These are phyloP conservation scores for Rosa hybrid DNA, from an alignment of 331 rosid species.

Conservation along the genomic window DNA sequence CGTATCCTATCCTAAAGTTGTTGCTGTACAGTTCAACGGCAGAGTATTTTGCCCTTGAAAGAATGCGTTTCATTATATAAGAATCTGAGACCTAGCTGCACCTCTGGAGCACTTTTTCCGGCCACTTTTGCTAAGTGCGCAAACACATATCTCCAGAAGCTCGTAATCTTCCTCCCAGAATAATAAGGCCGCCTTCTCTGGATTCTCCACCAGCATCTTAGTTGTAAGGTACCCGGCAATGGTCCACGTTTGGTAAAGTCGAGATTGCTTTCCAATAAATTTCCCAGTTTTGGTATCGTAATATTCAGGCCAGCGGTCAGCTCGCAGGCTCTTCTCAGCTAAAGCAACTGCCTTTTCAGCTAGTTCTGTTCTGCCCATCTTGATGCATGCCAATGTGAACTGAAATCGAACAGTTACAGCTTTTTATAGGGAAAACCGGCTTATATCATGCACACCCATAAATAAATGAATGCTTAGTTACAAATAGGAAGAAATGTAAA, in stretches of 20 bases:
- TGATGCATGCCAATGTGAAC: slow-evolving; percentile 96
- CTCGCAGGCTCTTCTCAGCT: slow-evolving; percentile 77
- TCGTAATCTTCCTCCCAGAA: slow-evolving; percentile 91
- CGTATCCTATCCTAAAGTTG: slow-evolving; percentile 33
- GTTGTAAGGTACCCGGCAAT: slow-evolving; percentile 87
- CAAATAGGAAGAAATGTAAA: neutral
- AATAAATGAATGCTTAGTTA: neutral
- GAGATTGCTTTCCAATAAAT: slow-evolving; percentile 86
- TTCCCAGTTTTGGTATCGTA: slow-evolving; percentile 83
- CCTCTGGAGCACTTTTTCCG: slow-evolving; percentile 76
- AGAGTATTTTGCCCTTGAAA: slow-evolving; percentile 11
- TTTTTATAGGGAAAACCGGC: neutral
- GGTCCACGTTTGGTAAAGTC: slow-evolving; percentile 92
- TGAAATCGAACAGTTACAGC: slow-evolving; percentile 30
- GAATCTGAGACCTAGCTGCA: slow-evolving; percentile 89
- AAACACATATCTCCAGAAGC: slow-evolving; percentile 85
- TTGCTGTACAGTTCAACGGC: slow-evolving; percentile 41
- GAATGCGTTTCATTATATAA: slow-evolving; percentile 44
- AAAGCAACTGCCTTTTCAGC: slow-evolving; percentile 73
- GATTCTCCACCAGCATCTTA: slow-evolving; percentile 85
- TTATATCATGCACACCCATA: neutral
- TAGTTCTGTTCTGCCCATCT: slow-evolving; percentile 73
- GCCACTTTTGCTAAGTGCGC: slow-evolving; percentile 77
- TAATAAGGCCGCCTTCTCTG: slow-evolving; percentile 66
- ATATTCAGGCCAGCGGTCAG: slow-evolving; percentile 91